Base-by-base conservation (phyloP, 176 grass and related monocot species). In the Musa troglodytarum region DNA sequence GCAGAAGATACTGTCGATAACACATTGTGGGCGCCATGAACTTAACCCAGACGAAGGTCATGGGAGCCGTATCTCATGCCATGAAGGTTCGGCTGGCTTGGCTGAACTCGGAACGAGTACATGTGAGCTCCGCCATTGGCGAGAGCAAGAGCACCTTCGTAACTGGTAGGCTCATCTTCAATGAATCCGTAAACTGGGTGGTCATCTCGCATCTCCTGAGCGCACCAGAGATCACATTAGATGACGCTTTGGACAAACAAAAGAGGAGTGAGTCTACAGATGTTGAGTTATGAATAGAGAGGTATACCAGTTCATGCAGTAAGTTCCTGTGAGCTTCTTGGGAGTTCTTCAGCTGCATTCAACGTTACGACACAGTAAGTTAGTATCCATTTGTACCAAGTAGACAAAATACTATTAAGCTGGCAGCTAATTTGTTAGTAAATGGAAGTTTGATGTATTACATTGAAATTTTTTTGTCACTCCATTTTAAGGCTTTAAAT, bases 21-120 rank as follows among this genome's bases (percentile, higher is more conserved):
- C 34, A 43, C 34, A 43, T 5, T 43, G 34, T 43, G 34, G 34
- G 34, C 4, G 4, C 4, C 34, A 43, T 6, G 4, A 6, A 43
- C 34, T 78, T 73, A 96, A 57, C 83, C 93, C 61, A 96, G 89
- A 55, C 90, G 93, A 10, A 96, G 87, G 50, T 96, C 87, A 28
- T 96, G 89, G 76, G 86, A 76, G 49, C 87, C 89, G 69, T 88
- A 96, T 71, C 87, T 83, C 85, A 96, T 88, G 74, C 80, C 83
- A 62, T 96, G 93, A 17, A 96, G 81, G 81, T 92, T 96, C 63
- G 90, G 93, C 78, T 96, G 90, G 82, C 77, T 92, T 5, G 93
- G 90, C 66, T 89, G 89, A 72, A 96, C 87, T 54, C 87, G 89
- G 82, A 88, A 96, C 19, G 87, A 71, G 69, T 88, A 92, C 90